Conservation (phyloP, 495 filamentous ascomycete genomes). For the Chlorociboria aeruginascens region DNA sequence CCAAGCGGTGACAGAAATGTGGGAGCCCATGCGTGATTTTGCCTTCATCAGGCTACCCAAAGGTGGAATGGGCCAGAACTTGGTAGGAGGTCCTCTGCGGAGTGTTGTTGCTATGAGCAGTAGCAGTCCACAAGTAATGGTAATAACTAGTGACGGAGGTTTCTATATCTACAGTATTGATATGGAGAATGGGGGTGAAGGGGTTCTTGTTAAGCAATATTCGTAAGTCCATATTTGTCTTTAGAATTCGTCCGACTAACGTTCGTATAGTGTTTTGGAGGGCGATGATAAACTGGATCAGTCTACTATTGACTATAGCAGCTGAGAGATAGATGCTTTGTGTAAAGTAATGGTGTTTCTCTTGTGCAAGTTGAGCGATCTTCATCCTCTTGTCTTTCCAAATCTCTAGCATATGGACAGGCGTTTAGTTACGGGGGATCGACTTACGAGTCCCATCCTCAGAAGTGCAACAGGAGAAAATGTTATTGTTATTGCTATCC, state of each 20-base stretch:
- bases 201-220: conserved; percentile 77
- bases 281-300: conserved; percentile 37
- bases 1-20: conserved; percentile 87
- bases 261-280: conserved; percentile 32
- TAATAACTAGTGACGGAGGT: conserved; percentile 88
- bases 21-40: conserved; percentile 91
- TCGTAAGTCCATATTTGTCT: conserved; percentile 44
- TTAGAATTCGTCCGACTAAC: neutral
- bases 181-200: conserved; percentile 91
- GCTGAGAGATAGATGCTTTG: conserved; percentile 1
- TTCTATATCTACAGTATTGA: conserved; percentile 95
- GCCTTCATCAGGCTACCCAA: conserved; percentile 92
- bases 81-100: conserved; percentile 37
- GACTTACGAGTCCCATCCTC: too few species aligned
- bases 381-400: neutral
- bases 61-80: conserved; percentile 26
- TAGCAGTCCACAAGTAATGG: conserved; percentile 90
- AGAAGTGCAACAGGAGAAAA: too few species aligned
- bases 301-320: conserved; percentile 18
- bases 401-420: neutral
- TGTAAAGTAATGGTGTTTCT: too few species aligned
- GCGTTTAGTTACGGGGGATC: neutral
- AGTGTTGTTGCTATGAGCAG: conserved; percentile 95
- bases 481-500: too few species aligned
- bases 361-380: neutral